These are phyloP conservation scores for Zygoascus flipseniorum DNA, from an alignment of 805 yeast species.

Conservation along the genomic window DNA sequence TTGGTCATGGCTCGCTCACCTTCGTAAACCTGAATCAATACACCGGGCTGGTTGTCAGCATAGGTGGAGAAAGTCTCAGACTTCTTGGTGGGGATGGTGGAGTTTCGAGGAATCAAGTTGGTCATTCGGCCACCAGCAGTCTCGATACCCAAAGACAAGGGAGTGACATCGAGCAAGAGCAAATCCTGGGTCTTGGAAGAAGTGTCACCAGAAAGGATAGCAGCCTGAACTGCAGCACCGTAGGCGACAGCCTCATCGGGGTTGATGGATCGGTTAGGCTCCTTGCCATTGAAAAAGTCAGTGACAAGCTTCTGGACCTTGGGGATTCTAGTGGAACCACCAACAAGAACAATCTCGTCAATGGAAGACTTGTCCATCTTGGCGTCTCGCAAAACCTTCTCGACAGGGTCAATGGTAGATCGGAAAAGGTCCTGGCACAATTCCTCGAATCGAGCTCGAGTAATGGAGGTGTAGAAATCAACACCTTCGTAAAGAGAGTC, in stretches of 20 bases:
- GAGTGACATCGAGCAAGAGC: conserved; percentile 92
- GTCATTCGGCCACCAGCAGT: conserved; percentile 99
- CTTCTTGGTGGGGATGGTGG: conserved; percentile 95
- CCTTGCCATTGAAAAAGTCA: conserved; percentile 95
- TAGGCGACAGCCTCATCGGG: conserved; percentile 99
- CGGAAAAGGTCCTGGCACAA: conserved; percentile 90
- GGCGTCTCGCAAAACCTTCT: conserved; percentile 86
- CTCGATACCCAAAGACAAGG: conserved; percentile 95
- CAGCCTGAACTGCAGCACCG: conserved; percentile 99
- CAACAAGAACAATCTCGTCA: conserved; percentile 88
- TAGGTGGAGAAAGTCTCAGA: conserved; percentile 94
- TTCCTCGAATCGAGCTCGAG: conserved; percentile 98
- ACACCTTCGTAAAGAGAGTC: conserved; percentile 92
- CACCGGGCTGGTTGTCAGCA: conserved; percentile 99
- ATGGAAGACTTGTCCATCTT: conserved; percentile 84
- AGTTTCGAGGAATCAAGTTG: conserved; percentile 95
- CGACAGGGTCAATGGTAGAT: conserved; percentile 90
- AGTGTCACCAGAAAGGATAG: conserved; percentile 91
- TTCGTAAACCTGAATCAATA: conserved; percentile 91
- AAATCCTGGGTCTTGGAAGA: conserved; percentile 94
- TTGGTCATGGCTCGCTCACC: conserved; percentile 97
- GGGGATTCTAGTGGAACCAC: conserved; percentile 99
- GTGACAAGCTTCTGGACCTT: conserved; percentile 91
- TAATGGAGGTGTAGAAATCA: conserved; percentile 91
- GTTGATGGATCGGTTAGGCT: conserved; percentile 92